Percentiles rank a stretch among this genome's conserved stretches.
These are phyloP conservation scores for Fusarium algeriense DNA, from an alignment of 2,329 filamentous ascomycete genomes.

Conservation along the genomic window DNA sequence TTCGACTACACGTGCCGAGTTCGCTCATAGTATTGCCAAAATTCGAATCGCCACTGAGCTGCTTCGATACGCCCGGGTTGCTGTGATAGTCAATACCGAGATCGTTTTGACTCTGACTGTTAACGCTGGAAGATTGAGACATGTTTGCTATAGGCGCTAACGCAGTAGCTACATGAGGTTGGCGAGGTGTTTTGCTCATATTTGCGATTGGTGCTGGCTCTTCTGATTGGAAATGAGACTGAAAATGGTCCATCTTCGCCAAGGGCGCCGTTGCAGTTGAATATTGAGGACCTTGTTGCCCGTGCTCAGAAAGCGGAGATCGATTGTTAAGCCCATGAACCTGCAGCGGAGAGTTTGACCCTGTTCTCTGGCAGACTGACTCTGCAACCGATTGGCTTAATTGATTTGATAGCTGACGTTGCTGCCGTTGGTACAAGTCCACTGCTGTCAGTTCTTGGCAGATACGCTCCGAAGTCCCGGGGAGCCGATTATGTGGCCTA, in stretches of 20 bases:
- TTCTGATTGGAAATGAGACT: background rate
- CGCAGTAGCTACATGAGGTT: constrained; percentile 10
- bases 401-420: constrained; percentile 37
- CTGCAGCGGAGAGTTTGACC: constrained; percentile 20
- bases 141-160: constrained; percentile 23
- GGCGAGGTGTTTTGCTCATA: background rate
- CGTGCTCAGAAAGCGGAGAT: constrained; percentile 13
- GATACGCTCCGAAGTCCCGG: constrained; percentile 1
- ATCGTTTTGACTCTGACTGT: constrained; percentile 42
- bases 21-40: constrained; percentile 41
- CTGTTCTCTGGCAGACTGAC: constrained; percentile 25
- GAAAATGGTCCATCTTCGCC: constrained; percentile 18
- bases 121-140: constrained; percentile 35
- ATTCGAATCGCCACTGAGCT: constrained; percentile 38
- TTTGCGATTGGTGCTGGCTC: background rate
- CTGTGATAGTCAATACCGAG: constrained; percentile 44
- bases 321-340: constrained; percentile 19
- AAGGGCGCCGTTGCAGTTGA: constrained; percentile 13
- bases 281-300: constrained; percentile 26
- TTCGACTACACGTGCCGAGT: constrained; percentile 38
- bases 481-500: constrained; percentile 5
- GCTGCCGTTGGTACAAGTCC: constrained; percentile 27
- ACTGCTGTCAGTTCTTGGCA: constrained; percentile 16
- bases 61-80: constrained; percentile 4
- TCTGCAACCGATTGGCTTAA: constrained; percentile 17